Evolutionary conservation across 2,329 filamentous ascomycete genomes (phyloP), one percentile per base, ranked within the genome.

Genomic region (Botrytis byssoidea): DNA sequence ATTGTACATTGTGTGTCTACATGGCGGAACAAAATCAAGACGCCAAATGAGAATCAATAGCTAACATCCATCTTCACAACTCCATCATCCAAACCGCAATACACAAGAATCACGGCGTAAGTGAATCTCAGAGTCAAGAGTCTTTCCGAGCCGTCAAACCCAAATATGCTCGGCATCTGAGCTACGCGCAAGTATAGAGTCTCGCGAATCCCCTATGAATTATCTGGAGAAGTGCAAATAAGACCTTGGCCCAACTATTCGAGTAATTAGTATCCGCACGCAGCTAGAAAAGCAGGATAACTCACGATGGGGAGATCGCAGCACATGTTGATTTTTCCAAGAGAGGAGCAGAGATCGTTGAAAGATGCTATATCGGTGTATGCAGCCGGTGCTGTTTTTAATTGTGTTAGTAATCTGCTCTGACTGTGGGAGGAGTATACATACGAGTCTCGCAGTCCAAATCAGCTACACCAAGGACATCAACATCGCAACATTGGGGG

Each of bases 401-500:
- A 57, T 72, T 2, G 29, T 5, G 40, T 71, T 51, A 71, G 32
- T 29, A 5, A 25, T 16, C 0, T 65, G 25, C 9, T 16, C 10
- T 64, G n/a, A 16, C 12, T 25, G 1, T 29, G n/a, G 16, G 18
- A 48, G 32, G 32, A 14, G 55, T 3, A 9, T 37, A 83, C 87
- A 77, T 83, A 89, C 88, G 88, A 74, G 82, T 80, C 29, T 78
- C 82, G 80, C 89, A 91, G 83, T 91, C 83, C 37, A 90, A 83
- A 80, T 88, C 83, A 4, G 85, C 87, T 74, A 90, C 75, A 74
- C 87, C 85, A 57, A 91, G 85, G 48, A 91, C 85, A 76, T 91
- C 87, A 37, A 88, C 89, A 22, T 88, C 86, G 79, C 89, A 91
- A 84, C 89, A 91, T 76, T 87, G 85, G 5, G 86, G 78, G 46